Evolutionary conservation across 176 grass and related monocot species (phyloP), one percentile per base, ranked within the genome.

Genomic region (Dendrocalamus sinicus): DNA sequence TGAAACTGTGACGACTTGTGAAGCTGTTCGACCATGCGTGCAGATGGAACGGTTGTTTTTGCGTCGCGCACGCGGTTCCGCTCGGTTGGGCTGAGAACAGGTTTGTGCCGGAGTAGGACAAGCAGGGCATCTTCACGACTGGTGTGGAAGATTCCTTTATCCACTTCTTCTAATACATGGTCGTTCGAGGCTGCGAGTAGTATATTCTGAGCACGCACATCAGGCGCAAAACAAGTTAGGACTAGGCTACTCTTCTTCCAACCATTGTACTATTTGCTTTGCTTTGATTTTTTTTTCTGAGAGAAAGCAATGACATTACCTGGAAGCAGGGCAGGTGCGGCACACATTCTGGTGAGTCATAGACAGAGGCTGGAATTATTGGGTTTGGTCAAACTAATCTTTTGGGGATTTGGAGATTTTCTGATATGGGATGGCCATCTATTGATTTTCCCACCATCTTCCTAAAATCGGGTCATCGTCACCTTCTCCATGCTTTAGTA

Each of bases 161-260:
- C 72, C 62, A 76, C 40, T 14, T 37, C 60, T 35, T 35, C 32
- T 35, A 4, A 35, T 35, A 4, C 32, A 35, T 35, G 3, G 32
- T 4, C 32, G 32, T 35, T 3, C 32, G 32, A 35, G 32, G 3
- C 32, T 35, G 19, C 15, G 24, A 20, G 16, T 32, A 32, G 28
- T 59, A 62, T 83, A 83, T 50, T 50, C 4, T 16, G 37, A 14
- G 19, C 78, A 75, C 32, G 78, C 48, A 17, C 9, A 32, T 53
- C 70, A 32, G 77, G 32, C 37, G 60, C 70, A 4, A 5, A 67
- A 75, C 46, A 75, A 66, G 74, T 8, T 66, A 66, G 58, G 76
- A 24, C 75, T 28, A 39, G 20, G n/a, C 23, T n/a, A 12, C 12
- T 52, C n/a, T 6, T 19, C 9, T 54, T 52, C 60, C 46, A 9